Conservation (phyloP, 73 alveolate genomes). For the Paramecium tetraurelia region DNA sequence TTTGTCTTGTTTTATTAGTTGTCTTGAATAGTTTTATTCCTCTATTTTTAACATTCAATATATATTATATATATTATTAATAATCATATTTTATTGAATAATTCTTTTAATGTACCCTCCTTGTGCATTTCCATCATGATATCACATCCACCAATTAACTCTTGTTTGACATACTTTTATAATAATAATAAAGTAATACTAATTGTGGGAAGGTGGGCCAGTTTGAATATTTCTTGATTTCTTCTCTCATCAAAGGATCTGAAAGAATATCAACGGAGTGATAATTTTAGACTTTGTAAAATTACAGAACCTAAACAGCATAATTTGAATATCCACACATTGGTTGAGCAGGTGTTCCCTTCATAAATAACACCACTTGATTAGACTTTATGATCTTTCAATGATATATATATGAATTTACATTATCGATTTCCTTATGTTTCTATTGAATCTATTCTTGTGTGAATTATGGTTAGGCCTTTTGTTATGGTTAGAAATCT, state of each 20-base stretch:
- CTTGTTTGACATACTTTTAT: constrained; percentile 60
- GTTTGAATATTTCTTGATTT: constrained; percentile 79
- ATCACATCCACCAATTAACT: constrained; percentile 87
- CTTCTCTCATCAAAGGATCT: constrained; percentile 73
- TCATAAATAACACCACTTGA: constrained; percentile 85
- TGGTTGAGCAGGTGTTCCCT: constrained; percentile 85
- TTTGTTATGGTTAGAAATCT: constrained; percentile 34
- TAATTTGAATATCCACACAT: constrained; percentile 86
- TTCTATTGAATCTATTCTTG: not conserved
- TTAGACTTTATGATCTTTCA: constrained; percentile 46
- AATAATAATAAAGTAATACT: not conserved
- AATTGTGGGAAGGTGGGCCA: constrained; percentile 93
- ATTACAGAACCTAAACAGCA: constrained; percentile 72
- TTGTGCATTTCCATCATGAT: constrained; percentile 84
- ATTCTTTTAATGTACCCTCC: constrained; percentile 79
- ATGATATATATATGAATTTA: not conserved
- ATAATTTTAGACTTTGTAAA: constrained; percentile 57
- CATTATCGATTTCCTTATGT: not conserved
- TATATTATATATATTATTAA: not conserved
- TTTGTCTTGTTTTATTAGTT: constrained; percentile 2
- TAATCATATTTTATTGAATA: constrained; percentile 56
- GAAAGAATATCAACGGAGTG: constrained; percentile 73
- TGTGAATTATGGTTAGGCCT: not conserved
- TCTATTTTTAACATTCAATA: constrained; percentile 25
- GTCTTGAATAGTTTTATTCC: not conserved